phyloP scores from a whole-genome alignment of 2,329 filamentous ascomycete genomes.

The Diaporthe sp. region DNA sequence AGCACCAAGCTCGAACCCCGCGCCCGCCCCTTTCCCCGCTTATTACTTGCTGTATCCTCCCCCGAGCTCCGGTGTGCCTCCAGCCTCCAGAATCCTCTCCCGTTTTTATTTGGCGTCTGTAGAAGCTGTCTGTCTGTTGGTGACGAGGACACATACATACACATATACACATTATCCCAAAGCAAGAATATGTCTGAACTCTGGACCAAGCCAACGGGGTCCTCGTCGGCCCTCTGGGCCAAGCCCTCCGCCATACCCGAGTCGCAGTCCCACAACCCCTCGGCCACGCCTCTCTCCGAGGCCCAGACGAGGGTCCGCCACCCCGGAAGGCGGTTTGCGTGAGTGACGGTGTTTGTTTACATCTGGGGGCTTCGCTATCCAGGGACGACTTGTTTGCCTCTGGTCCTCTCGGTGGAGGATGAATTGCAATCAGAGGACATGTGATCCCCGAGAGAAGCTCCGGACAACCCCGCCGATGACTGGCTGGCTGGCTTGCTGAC shows the following conservation, averaged over 20 bases:
- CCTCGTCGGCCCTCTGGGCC: conserved; percentile 38
- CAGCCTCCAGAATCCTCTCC: conserved; percentile 3
- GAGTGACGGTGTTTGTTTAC: not conserved
- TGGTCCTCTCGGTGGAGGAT: not conserved
- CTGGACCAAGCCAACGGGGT: conserved; percentile 41
- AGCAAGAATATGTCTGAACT: conserved; percentile 42
- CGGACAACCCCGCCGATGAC: not conserved
- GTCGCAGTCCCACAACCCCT: conserved; percentile 32
- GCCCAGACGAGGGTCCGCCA: conserved; percentile 38
- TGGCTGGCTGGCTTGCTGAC: conserved; percentile 67
- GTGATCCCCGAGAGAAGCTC: conserved; percentile 14
- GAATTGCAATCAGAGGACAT: not conserved
- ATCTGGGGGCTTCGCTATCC: not conserved
- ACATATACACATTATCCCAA: not conserved
- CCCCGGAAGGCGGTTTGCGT: conserved; percentile 38
- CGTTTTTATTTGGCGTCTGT: not conserved
- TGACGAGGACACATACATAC: not conserved
- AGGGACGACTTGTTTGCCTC: not conserved
- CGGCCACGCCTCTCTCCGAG: conserved; percentile 35
- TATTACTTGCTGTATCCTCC: not conserved
- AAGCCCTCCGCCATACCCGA: conserved; percentile 30
- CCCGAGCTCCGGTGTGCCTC: conserved; percentile 17
- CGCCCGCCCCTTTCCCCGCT: conserved; percentile 28
- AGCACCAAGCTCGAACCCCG: conserved; percentile 22
- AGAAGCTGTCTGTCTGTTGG: not conserved